Percentiles rank a stretch among this genome's conserved stretches.
phyloP scores from a whole-genome alignment of 2,329 filamentous ascomycete genomes.

The Stylonectria norvegica region DNA sequence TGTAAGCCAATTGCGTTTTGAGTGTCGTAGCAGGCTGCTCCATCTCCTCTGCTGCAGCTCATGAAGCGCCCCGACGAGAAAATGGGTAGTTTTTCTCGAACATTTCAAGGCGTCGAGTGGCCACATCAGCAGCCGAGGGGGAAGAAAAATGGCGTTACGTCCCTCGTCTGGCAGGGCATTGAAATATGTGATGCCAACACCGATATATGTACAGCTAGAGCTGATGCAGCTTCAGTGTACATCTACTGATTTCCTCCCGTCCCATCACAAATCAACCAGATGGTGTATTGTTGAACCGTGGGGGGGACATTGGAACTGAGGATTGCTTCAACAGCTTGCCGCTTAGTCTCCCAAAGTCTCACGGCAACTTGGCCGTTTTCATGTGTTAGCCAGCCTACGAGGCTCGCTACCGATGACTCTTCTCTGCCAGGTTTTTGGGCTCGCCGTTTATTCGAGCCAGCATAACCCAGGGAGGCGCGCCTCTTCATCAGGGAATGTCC shows the following conservation, averaged over 20 bases:
- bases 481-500: too few relatives aligned
- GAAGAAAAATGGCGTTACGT: slow-evolving; percentile 4
- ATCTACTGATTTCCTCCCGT: slow-evolving; percentile 3
- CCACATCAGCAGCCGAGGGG: not conserved
- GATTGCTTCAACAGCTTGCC: not conserved
- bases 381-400: too few relatives aligned
- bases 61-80: slow-evolving; percentile 1
- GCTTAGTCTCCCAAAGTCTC: not conserved
- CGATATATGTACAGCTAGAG: not conserved
- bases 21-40: too few relatives aligned
- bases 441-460: too few relatives aligned
- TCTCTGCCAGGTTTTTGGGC: too few relatives aligned
- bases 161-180: not conserved
- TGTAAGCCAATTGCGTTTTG: too few relatives aligned
- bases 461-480: too few relatives aligned
- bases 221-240: slow-evolving; percentile 1
- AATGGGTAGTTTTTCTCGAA: not conserved
- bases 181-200: slow-evolving; percentile 1
- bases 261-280: slow-evolving; percentile 5
- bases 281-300: slow-evolving; percentile 3
- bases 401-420: too few relatives aligned
- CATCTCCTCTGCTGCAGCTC: too few relatives aligned
- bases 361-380: too few relatives aligned
- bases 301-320: slow-evolving; percentile 2
- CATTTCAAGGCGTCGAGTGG: too few relatives aligned